phyloP scores from a whole-genome alignment of 129 eudicot species.

The Heracleum sosnowskyi region DNA sequence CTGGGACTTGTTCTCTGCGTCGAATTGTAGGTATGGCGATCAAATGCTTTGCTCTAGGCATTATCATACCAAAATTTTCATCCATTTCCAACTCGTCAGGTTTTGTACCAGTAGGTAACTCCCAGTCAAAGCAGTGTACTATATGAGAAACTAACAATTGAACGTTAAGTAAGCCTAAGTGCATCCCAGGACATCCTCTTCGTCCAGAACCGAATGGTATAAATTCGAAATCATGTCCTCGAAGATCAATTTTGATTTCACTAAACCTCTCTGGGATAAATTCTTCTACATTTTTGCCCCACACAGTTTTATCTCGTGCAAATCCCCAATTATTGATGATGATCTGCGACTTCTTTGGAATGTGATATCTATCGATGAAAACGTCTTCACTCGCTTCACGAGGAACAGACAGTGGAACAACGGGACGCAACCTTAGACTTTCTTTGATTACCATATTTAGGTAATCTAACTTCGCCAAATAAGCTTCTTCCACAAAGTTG shows the following conservation, averaged over 20 bases:
- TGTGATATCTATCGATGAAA: slow-evolving; percentile 19
- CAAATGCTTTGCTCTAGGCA: slow-evolving; percentile 14
- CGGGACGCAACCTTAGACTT: slow-evolving; percentile 24
- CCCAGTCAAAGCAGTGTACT: slow-evolving; percentile 30
- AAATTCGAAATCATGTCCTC: slow-evolving; percentile 20
- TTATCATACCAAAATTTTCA: slow-evolving; percentile 16
- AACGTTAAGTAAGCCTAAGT: slow-evolving; percentile 22
- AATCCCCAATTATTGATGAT: slow-evolving; percentile 25
- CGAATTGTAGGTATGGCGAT: neutral
- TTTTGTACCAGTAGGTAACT: slow-evolving; percentile 23
- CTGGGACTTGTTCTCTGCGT: neutral
- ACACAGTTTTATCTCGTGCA: slow-evolving; percentile 28
- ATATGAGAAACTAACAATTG: slow-evolving; percentile 19
- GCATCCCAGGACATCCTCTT: slow-evolving; percentile 31
- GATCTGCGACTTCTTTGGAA: slow-evolving; percentile 24
- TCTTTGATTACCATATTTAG: slow-evolving; percentile 30
- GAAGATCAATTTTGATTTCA: slow-evolving; percentile 12
- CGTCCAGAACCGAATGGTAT: slow-evolving; percentile 26
- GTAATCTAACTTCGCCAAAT: slow-evolving; percentile 24
- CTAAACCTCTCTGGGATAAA: slow-evolving; percentile 30
- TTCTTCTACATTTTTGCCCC: slow-evolving; percentile 25
- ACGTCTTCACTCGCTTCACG: slow-evolving; percentile 28
- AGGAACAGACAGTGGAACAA: slow-evolving; percentile 22
- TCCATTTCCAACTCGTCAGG: neutral
- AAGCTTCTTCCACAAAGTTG: slow-evolving; percentile 15